Percentiles rank a stretch among this genome's conserved stretches.
Evolutionary conservation across 148 eudicot species (phyloP).

Genomic region (Gaultheria prostrata): DNA sequence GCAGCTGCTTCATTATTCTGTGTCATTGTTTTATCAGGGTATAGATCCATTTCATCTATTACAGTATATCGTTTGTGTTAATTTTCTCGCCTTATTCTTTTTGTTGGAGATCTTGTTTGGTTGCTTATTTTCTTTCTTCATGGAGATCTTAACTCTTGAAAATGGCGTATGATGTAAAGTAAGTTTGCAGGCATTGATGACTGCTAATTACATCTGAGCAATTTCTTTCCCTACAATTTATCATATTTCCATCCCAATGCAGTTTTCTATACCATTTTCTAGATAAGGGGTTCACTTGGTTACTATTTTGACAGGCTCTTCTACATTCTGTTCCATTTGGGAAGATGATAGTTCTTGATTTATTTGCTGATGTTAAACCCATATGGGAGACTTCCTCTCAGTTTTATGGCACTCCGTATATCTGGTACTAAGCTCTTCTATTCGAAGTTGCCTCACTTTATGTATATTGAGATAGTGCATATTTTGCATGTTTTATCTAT

Average conservation of each 20-base stretch:
- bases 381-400: conserved; percentile 87
- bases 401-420: conserved; percentile 88
- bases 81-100: conserved; percentile 6
- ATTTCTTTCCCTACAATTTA: background rate
- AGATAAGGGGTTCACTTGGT: background rate
- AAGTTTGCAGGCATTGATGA: background rate
- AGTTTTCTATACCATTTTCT: background rate
- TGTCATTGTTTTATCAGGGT: background rate
- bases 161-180: background rate
- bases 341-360: conserved; percentile 98
- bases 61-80: background rate
- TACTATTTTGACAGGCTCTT: conserved; percentile 65
- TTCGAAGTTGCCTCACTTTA: background rate
- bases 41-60: background rate
- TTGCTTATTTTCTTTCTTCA: background rate
- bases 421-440: conserved; percentile 50
- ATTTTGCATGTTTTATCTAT: conserved; percentile 1
- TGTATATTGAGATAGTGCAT: conserved; percentile 14
- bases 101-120: conserved; percentile 7
- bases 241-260: background rate
- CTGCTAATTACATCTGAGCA: background rate
- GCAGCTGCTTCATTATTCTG: background rate
- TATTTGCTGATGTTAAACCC: conserved; percentile 96
- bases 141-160: background rate
- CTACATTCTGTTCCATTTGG: conserved; percentile 97